phyloP scores from a whole-genome alignment of 129 eudicot species.

The Cynara cardunculus region DNA sequence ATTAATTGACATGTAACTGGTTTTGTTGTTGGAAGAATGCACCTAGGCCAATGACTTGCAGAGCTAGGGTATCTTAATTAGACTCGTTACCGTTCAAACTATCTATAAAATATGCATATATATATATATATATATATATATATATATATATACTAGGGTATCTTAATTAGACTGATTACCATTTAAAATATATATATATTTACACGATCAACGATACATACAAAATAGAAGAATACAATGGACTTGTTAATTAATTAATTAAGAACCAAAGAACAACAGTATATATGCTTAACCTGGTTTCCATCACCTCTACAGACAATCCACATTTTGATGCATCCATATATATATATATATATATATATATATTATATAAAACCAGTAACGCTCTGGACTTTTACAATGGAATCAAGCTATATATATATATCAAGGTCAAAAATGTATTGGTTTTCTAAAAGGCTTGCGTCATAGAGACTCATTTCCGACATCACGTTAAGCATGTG shows the following conservation, averaged over 20 bases:
- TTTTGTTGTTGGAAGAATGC: background rate
- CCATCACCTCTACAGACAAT: background rate
- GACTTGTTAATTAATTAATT: background rate
- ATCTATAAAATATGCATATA: background rate
- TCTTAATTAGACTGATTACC: background rate
- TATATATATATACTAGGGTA: background rate
- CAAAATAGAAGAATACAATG: background rate
- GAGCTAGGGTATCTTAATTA: background rate
- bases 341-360: too few species aligned
- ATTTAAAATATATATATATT: background rate
- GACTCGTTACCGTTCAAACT: background rate
- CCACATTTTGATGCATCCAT: background rate
- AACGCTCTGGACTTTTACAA: background rate
- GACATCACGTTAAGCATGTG: background rate
- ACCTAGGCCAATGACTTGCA: background rate
- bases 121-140: too few species aligned
- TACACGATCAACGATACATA: background rate
- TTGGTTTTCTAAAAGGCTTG: background rate
- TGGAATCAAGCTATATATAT: background rate
- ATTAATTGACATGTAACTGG: background rate
- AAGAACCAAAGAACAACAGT: background rate
- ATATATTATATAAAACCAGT: background rate
- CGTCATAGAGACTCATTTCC: background rate
- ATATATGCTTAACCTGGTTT: background rate
- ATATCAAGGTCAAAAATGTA: background rate